Conservation (phyloP, 2,329 filamentous ascomycete species). For the Microdochium nivale region DNA sequence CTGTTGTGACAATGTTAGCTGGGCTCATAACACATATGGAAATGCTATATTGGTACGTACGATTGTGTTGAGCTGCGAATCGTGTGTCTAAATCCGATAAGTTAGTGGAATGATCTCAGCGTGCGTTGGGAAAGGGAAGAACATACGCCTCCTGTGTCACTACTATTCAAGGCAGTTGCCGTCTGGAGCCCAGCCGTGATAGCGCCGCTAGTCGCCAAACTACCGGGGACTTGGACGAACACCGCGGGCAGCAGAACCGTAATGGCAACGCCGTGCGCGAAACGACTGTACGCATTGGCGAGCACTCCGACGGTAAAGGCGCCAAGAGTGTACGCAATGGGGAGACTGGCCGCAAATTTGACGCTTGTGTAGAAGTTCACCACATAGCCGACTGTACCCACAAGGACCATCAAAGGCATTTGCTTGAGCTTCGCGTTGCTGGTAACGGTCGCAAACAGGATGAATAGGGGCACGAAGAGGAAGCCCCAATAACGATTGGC, state of each 20-base stretch:
- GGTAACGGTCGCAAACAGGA: conserved; percentile 63
- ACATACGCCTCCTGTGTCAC: conserved; percentile 22
- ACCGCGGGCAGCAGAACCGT: conserved; percentile 82
- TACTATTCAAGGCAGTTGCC: conserved; percentile 44
- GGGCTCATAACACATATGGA: neutral
- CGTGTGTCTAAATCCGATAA: neutral
- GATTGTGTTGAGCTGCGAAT: conserved; percentile 1
- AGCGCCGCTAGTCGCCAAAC: conserved; percentile 51
- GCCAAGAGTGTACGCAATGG: conserved; percentile 70
- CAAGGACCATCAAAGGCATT: conserved; percentile 65
- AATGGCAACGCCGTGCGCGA: conserved; percentile 66
- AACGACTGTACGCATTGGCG: conserved; percentile 61
- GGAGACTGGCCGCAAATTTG: conserved; percentile 60
- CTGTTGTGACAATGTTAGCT: conserved; percentile 4
- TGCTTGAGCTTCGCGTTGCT: conserved; percentile 78
- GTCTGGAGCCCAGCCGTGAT: conserved; percentile 48
- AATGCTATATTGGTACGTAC: neutral
- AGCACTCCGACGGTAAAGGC: conserved; percentile 69
- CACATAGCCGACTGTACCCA: conserved; percentile 65
- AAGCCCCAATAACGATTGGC: conserved; percentile 44
- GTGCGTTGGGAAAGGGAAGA: neutral
- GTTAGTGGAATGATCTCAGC: neutral
- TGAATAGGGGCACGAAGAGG: conserved; percentile 61
- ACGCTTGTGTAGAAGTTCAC: conserved; percentile 66
- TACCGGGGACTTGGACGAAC: conserved; percentile 60